Percentiles rank a stretch among this genome's conserved stretches.
phyloP scores from a whole-genome alignment of 768 basidiomycete species.

The Lepiota subincarnata region DNA sequence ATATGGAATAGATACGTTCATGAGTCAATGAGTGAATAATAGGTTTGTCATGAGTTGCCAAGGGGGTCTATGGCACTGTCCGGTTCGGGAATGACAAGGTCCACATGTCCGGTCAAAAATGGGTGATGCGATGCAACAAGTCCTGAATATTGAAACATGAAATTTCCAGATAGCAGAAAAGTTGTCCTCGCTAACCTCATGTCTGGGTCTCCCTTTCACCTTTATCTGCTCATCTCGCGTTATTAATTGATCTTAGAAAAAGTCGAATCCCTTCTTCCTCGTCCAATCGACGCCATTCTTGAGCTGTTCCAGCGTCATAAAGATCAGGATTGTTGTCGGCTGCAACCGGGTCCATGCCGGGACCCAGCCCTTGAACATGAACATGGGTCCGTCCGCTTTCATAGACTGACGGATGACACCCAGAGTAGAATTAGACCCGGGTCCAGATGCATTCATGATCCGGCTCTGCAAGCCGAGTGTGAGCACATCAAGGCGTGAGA shows the following conservation, averaged over 20 bases:
- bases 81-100: not conserved
- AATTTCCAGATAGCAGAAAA: not conserved
- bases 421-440: slow-evolving; percentile 72
- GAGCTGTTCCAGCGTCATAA: slow-evolving; percentile 78
- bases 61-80: not conserved
- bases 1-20: not conserved
- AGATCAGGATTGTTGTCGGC: slow-evolving; percentile 86
- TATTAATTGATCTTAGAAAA: slow-evolving; percentile 14
- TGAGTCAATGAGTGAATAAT: not conserved
- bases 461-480: slow-evolving; percentile 46
- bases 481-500: not conserved
- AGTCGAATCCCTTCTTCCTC: slow-evolving; percentile 37
- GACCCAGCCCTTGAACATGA: slow-evolving; percentile 93
- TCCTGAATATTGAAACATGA: not conserved
- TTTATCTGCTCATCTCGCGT: not conserved
- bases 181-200: not conserved
- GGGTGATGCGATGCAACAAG: not conserved
- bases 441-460: slow-evolving; percentile 86
- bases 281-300: slow-evolving; percentile 68
- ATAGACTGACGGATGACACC: slow-evolving; percentile 65
- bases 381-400: slow-evolving; percentile 73
- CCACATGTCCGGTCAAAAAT: not conserved
- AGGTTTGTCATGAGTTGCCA: not conserved
- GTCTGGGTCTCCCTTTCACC: not conserved
- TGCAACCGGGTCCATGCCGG: slow-evolving; percentile 85